Evolutionary conservation across 441 rosid species (phyloP).

Genomic region (Eutrema salsugineum): DNA sequence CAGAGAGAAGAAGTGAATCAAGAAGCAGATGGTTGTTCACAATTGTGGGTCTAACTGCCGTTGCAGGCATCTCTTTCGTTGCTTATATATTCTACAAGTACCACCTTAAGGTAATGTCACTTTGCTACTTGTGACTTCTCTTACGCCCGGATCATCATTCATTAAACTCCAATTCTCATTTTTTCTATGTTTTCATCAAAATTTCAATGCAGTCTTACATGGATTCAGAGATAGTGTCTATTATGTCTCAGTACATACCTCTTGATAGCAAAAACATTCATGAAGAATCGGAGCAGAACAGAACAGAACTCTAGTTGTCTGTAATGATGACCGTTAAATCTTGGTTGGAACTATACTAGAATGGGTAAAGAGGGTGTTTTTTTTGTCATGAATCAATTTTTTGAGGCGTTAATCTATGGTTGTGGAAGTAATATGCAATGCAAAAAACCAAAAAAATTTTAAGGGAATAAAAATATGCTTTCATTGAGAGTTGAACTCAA

Average conservation of each 20-base stretch:
- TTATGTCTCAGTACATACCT: conserved; percentile 94
- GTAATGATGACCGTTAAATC: not conserved
- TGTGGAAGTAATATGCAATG: not conserved
- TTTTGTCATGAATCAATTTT: not conserved
- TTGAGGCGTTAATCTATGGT: not conserved
- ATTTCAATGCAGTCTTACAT: conserved; percentile 62
- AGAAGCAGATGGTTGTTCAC: conserved; percentile 52
- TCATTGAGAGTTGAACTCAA: conserved; percentile 96
- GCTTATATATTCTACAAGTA: conserved; percentile 83
- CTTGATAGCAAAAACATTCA: conserved; percentile 53
- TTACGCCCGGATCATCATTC: not conserved
- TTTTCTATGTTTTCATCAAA: not conserved
- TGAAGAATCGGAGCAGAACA: conserved; percentile 21
- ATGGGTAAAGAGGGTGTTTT: not conserved
- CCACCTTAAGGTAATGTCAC: conserved; percentile 63
- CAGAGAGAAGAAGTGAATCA: conserved; percentile 47
- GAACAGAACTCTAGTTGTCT: not conserved
- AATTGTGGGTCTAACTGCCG: conserved; percentile 43
- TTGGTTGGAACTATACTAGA: conserved; percentile 31
- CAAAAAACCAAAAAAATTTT: not conserved
- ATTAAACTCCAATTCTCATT: not conserved
- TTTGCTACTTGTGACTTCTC: not conserved
- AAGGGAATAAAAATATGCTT: conserved; percentile 29
- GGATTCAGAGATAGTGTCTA: conserved; percentile 85
- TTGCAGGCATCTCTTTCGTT: conserved; percentile 43